These are phyloP conservation scores for Borovskyia barvae DNA, from an alignment of 208 protist genomes.

Conservation along the genomic window DNA sequence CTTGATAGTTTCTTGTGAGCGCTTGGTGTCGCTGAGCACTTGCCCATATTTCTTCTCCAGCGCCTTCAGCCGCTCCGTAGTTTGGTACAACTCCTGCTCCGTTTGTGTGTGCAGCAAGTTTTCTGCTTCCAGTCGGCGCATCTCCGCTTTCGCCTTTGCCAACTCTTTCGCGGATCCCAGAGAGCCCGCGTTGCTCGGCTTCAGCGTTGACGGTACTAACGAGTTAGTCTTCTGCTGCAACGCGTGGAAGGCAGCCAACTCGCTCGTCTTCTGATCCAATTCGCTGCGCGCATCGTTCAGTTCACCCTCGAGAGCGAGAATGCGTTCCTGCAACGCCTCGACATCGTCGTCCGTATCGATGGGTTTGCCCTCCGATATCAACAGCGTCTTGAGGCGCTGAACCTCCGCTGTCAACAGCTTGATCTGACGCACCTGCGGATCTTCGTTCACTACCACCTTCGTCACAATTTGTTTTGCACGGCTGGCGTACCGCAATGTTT, in stretches of 20 bases:
- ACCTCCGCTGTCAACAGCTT: constrained; percentile 69
- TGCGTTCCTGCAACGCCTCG: constrained; percentile 48
- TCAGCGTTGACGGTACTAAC: constrained; percentile 14
- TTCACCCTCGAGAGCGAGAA: constrained; percentile 35
- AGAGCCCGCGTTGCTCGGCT: constrained; percentile 17
- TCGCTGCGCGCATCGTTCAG: constrained; percentile 34
- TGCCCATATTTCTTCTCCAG: constrained; percentile 11
- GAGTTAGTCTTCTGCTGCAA: constrained; percentile 4
- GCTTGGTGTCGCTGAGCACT: constrained; percentile 12
- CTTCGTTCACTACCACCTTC: constrained; percentile 89
- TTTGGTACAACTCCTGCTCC: constrained; percentile 26
- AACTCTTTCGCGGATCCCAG: constrained; percentile 31
- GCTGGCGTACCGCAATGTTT: constrained; percentile 91
- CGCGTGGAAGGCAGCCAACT: constrained; percentile 30
- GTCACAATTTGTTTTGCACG: constrained; percentile 92
- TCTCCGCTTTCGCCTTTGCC: constrained; percentile 27
- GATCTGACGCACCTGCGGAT: constrained; percentile 85
- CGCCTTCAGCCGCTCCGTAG: constrained; percentile 16
- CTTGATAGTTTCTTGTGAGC: constrained; percentile 6
- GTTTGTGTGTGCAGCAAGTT: constrained; percentile 30
- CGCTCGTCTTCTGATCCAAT: constrained; percentile 33
- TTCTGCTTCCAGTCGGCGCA: constrained; percentile 30
- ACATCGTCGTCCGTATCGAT: constrained; percentile 41
- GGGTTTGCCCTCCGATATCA: constrained; percentile 34
- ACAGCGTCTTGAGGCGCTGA: constrained; percentile 48